Evolutionary conservation across 1,284 basidiomycete species (phyloP).

Genomic region (Rhizoctonia solani): DNA sequence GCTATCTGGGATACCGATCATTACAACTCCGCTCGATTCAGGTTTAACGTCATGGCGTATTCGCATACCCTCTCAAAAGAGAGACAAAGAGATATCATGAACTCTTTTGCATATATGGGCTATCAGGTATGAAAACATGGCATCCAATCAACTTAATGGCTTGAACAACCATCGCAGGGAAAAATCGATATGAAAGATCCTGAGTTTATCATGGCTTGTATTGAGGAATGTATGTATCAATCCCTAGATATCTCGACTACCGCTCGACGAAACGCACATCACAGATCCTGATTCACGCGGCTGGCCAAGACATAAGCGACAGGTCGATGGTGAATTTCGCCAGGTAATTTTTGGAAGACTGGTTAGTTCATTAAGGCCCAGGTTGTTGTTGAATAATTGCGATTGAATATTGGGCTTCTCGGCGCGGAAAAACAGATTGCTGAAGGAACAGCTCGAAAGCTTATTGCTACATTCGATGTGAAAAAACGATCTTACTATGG

Average conservation of each 20-base stretch:
- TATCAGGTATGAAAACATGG: constrained; percentile 43
- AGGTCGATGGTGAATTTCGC: constrained; percentile 68
- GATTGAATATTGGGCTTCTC: neutral
- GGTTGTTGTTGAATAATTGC: constrained; percentile 5
- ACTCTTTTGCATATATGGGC: constrained; percentile 84
- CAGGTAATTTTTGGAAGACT: constrained; percentile 83
- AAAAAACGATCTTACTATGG: constrained; percentile 92
- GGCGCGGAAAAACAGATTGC: constrained; percentile 56
- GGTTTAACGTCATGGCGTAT: constrained; percentile 76
- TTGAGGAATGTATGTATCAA: constrained; percentile 82
- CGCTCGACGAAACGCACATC: constrained; percentile 37
- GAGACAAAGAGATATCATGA: constrained; percentile 70
- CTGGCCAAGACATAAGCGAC: constrained; percentile 47
- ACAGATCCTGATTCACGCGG: constrained; percentile 46
- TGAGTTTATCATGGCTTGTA: constrained; percentile 75
- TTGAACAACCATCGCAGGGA: constrained; percentile 51
- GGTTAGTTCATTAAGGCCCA: constrained; percentile 57
- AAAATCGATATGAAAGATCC: constrained; percentile 84
- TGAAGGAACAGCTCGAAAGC: constrained; percentile 69
- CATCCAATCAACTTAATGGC: no score
- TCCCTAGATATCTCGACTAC: neutral
- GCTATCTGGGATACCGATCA: constrained; percentile 57
- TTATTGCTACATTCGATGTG: constrained; percentile 77
- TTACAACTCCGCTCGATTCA: constrained; percentile 72
- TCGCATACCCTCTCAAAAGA: constrained; percentile 73